A percentile compares a stretch with the other conserved stretches of the same genome.
These are phyloP conservation scores for Cutaneotrichosporon sp. DNA, from an alignment of 1,284 basidiomycete genomes.

Conservation along the genomic window DNA sequence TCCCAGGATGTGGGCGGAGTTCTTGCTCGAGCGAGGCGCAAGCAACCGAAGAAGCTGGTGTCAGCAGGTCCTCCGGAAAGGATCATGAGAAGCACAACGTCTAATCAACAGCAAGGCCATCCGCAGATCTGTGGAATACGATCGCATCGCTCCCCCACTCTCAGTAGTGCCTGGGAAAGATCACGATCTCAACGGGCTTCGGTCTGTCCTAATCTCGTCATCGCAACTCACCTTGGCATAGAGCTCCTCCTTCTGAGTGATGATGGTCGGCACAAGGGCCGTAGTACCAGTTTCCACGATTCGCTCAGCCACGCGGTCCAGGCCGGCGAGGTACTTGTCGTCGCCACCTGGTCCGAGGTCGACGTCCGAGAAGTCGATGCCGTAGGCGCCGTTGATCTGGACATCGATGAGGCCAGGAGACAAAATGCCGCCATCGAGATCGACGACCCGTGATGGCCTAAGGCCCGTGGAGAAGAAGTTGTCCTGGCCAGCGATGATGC, in stretches of 20 bases:
- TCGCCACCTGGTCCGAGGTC: constrained; percentile 61
- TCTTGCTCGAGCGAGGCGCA: constrained; percentile 23
- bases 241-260: constrained; percentile 48
- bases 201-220: not conserved
- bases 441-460: constrained; percentile 23
- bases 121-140: too few species aligned
- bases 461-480: constrained; percentile 23
- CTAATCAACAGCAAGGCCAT: too few species aligned
- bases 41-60: constrained; percentile 53
- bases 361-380: constrained; percentile 76
- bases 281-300: constrained; percentile 86
- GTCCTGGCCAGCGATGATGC: constrained; percentile 35
- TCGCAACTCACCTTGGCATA: constrained; percentile 48
- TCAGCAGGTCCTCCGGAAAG: not conserved
- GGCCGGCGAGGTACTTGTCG: constrained; percentile 59
- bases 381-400: constrained; percentile 69
- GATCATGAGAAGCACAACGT: not conserved
- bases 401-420: constrained; percentile 76
- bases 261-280: constrained; percentile 65
- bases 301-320: constrained; percentile 65
- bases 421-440: constrained; percentile 62
- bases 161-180: too few species aligned
- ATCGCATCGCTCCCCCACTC: too few species aligned
- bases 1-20: constrained; percentile 63
- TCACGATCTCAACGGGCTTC: not conserved